Evolutionary conservation across 768 basidiomycete species (phyloP).

Genomic region (Ramaria rubella): DNA sequence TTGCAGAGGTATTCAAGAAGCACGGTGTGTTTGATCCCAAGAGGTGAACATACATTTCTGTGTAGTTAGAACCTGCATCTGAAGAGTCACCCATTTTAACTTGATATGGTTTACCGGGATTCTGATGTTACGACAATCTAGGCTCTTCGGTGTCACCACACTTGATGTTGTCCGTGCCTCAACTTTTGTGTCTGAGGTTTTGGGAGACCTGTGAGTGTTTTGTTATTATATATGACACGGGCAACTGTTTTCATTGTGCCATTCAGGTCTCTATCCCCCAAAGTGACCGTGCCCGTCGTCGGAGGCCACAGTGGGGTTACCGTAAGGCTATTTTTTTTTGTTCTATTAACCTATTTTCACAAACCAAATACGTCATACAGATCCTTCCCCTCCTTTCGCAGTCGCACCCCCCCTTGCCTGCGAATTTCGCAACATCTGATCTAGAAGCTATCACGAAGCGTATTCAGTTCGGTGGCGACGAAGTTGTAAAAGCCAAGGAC

Average conservation of each 20-base stretch:
- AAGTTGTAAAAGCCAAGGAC: slow-evolving; percentile 97
- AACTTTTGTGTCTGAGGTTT: slow-evolving; percentile 82
- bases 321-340: slow-evolving; percentile 32
- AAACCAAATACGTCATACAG: slow-evolving; percentile 28
- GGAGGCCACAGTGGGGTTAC: slow-evolving; percentile 94
- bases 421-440: slow-evolving; percentile 38
- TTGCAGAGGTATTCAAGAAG: slow-evolving; percentile 92
- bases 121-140: slow-evolving; percentile 28
- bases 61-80: no score
- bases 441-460: slow-evolving; percentile 66
- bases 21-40: slow-evolving; percentile 87
- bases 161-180: slow-evolving; percentile 98
- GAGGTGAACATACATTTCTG: slow-evolving; percentile 52
- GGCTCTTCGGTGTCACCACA: slow-evolving; percentile 96
- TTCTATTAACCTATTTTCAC: not conserved
- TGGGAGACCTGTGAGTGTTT: slow-evolving; percentile 40
- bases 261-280: slow-evolving; percentile 42
- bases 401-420: slow-evolving; percentile 69
- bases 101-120: not conserved
- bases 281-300: slow-evolving; percentile 79
- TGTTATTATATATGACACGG: not conserved
- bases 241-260: not conserved
- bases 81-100: slow-evolving; percentile 1
- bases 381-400: slow-evolving; percentile 94
- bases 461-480: slow-evolving; percentile 94